A percentile compares a stretch with the other conserved stretches of the same genome.
phyloP scores from a whole-genome alignment of 148 eudicot genomes.

The Polygonum aviculare region DNA sequence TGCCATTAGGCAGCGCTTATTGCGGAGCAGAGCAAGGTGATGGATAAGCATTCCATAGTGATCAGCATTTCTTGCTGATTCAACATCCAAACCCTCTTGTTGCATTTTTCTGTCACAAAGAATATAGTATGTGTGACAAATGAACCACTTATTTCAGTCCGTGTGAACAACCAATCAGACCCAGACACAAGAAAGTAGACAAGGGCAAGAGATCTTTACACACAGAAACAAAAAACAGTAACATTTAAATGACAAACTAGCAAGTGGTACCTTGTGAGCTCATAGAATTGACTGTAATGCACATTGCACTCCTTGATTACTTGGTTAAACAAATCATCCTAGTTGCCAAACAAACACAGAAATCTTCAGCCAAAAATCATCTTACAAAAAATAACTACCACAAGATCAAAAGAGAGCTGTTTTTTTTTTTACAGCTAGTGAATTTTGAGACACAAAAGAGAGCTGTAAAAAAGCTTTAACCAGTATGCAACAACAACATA shows the following conservation, averaged over 20 bases:
- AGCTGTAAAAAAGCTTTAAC: neutral
- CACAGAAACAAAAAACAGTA: neutral
- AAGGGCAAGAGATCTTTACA: neutral
- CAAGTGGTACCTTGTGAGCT: conserved; percentile 40
- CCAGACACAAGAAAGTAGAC: neutral
- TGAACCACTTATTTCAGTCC: neutral
- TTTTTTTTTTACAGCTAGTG: neutral
- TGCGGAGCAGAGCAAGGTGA: conserved; percentile 78
- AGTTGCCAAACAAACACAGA: conserved; percentile 16
- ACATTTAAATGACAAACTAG: neutral
- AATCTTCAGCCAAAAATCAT: neutral
- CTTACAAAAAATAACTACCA: neutral
- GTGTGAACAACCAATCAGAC: neutral
- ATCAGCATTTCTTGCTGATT: conserved; percentile 60
- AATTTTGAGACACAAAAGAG: neutral
- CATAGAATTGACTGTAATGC: conserved; percentile 69
- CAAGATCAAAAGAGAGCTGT: neutral
- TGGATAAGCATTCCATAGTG: conserved; percentile 88
- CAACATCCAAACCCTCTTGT: conserved; percentile 53
- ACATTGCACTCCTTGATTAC: conserved; percentile 72
- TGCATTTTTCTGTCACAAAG: conserved; percentile 64
- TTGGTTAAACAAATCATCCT: conserved; percentile 75
- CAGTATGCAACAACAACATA: neutral
- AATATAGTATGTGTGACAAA: neutral
- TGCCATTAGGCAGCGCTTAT: conserved; percentile 92